Conservation (phyloP, 495 filamentous ascomycete genomes). For the Astrothelium subdiscretum region DNA sequence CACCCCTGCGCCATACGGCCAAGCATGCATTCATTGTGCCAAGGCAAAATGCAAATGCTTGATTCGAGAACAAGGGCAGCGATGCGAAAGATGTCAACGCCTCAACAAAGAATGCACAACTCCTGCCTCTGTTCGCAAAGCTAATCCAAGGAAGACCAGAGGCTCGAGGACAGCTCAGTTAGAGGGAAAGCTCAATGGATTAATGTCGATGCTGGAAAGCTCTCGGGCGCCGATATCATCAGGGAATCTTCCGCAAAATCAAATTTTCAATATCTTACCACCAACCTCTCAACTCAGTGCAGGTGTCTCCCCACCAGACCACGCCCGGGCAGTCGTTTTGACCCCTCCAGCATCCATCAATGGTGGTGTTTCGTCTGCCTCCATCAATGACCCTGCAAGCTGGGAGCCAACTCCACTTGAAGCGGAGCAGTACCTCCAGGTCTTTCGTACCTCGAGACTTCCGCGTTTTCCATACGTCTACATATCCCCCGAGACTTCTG, state of each 20-base stretch:
- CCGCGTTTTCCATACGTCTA: neutral
- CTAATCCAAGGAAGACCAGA: neutral
- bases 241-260: neutral
- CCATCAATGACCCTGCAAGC: neutral
- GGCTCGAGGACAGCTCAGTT: neutral
- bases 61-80: neutral
- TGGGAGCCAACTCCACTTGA: neutral
- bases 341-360: neutral
- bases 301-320: too few species aligned
- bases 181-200: constrained; percentile 3
- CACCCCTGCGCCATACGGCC: neutral
- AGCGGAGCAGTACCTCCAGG: constrained; percentile 2
- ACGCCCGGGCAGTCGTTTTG: neutral
- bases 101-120: constrained; percentile 3
- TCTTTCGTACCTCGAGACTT: neutral
- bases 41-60: constrained; percentile 1
- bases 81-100: constrained; percentile 4
- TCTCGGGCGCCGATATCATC: neutral
- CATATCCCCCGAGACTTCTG: neutral
- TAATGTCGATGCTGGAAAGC: neutral
- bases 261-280: neutral
- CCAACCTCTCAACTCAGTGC: too few species aligned
- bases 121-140: neutral
- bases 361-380: neutral
- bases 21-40: neutral